A percentile compares a stretch with the other conserved stretches of the same genome.
phyloP scores from a whole-genome alignment of 192 early-diverging fungal species.

The Podila epigama region DNA sequence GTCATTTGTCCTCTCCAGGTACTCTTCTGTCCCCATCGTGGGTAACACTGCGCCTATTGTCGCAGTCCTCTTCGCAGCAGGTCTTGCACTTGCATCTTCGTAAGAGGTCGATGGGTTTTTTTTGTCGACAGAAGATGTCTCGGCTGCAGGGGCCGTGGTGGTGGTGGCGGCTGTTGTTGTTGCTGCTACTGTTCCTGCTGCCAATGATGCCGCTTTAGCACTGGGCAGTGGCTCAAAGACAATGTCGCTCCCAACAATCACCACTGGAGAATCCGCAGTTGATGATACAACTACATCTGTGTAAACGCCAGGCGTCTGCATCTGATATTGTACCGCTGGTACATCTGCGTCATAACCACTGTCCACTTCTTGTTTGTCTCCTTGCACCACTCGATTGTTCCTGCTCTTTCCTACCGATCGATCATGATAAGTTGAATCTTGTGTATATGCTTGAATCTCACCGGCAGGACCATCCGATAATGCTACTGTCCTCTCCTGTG shows the following conservation, averaged over 20 bases:
- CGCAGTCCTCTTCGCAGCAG: neutral
- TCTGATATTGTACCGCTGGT: no score
- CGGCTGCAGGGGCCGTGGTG: neutral
- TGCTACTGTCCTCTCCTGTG: no score
- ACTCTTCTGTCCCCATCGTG: conserved; percentile 42
- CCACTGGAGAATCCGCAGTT: neutral
- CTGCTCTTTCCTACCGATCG: conserved; percentile 2
- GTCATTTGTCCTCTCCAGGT: conserved; percentile 42
- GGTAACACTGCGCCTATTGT: conserved; percentile 20
- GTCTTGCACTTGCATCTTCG: neutral
- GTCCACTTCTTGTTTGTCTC: conserved; percentile 15
- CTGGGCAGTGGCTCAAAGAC: conserved; percentile 47
- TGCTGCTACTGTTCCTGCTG: neutral
- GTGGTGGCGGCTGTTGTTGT: no score
- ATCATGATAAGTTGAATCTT: conserved; percentile 6
- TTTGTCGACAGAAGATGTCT: neutral
- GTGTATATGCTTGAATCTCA: conserved; percentile 3
- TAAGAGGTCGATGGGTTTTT: neutral
- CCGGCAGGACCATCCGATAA: neutral
- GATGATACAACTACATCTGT: no score
- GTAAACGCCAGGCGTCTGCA: no score
- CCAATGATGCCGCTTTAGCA: conserved; percentile 22
- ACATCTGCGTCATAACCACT: conserved; percentile 10
- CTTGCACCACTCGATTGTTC: neutral
- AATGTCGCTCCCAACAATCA: conserved; percentile 48